Conservation (phyloP, 208 protist genomes). For the Trypanosoma caninum region DNA sequence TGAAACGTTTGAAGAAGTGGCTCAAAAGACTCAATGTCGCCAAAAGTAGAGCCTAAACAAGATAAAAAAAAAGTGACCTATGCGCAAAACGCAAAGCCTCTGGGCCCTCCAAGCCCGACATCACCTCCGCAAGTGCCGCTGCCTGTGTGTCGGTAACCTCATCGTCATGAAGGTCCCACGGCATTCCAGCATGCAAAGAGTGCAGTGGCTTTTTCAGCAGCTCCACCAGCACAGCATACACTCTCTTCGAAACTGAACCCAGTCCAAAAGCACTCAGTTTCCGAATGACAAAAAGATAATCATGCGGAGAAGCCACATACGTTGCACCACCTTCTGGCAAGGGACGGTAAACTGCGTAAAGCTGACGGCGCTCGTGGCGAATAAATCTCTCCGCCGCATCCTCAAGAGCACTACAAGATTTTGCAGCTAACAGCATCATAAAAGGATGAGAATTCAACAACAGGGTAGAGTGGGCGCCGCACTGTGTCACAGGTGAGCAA, state of each 20-base stretch:
- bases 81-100: conserved; percentile 19
- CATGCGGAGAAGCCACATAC: conserved; percentile 9
- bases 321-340: neutral
- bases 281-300: conserved; percentile 3
- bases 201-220: conserved; percentile 53
- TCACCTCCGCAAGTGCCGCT: conserved; percentile 24
- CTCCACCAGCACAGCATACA: conserved; percentile 35
- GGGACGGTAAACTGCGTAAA: conserved; percentile 52
- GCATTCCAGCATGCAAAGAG: conserved; percentile 33
- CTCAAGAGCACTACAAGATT: conserved; percentile 19
- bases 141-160: conserved; percentile 22
- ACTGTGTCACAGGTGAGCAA: neutral
- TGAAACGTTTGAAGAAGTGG: conserved; percentile 3
- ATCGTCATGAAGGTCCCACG: conserved; percentile 43
- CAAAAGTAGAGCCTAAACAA: neutral
- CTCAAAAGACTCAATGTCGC: neutral
- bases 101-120: conserved; percentile 18
- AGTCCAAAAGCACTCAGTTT: conserved; percentile 4
- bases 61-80: neutral
- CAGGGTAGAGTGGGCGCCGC: neutral
- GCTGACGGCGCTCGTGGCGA: conserved; percentile 19
- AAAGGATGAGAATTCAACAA: neutral
- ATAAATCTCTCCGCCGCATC: conserved; percentile 33
- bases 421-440: conserved; percentile 4
- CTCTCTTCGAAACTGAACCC: conserved; percentile 5